Percentiles rank a stretch among this genome's conserved stretches.
Conservation (phyloP, 768 basidiomycete species). For the Agrocybe pediades region DNA sequence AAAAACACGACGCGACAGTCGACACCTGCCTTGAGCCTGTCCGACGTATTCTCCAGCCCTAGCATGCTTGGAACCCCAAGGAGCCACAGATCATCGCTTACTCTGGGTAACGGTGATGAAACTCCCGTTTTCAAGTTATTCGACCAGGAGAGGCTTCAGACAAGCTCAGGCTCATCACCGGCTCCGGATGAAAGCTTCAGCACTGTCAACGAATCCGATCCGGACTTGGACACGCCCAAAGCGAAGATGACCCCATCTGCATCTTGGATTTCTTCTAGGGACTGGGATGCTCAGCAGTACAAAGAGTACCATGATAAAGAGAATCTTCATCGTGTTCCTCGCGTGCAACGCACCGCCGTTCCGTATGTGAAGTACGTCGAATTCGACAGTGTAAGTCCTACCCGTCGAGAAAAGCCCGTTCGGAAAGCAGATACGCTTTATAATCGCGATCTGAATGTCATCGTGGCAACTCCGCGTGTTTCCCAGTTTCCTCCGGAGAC, state of each 20-base stretch:
- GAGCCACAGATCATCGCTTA: not conserved
- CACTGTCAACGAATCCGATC: not conserved
- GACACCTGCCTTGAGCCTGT: not conserved
- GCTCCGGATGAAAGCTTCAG: not conserved
- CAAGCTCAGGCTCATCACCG: not conserved
- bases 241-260: conserved; percentile 11
- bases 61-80: not conserved
- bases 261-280: conserved; percentile 23
- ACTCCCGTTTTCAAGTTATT: not conserved
- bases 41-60: conserved; percentile 1
- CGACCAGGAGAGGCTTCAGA: not conserved
- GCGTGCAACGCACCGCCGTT: not conserved
- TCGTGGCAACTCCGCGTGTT: conserved; percentile 7
- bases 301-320: conserved; percentile 16
- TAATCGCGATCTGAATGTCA: conserved; percentile 8
- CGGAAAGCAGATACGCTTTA: not conserved
- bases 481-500: conserved; percentile 5
- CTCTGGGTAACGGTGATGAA: not conserved
- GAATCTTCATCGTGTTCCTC: not conserved
- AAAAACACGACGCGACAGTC: not conserved
- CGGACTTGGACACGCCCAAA: not conserved
- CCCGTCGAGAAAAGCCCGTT: not conserved
- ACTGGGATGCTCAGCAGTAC: conserved; percentile 21
- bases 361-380: not conserved
- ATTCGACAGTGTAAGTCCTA: not conserved